A percentile compares a stretch with the other conserved stretches of the same genome.
Evolutionary conservation across 768 basidiomycete species (phyloP).

Genomic region (Baorangia bicolor): DNA sequence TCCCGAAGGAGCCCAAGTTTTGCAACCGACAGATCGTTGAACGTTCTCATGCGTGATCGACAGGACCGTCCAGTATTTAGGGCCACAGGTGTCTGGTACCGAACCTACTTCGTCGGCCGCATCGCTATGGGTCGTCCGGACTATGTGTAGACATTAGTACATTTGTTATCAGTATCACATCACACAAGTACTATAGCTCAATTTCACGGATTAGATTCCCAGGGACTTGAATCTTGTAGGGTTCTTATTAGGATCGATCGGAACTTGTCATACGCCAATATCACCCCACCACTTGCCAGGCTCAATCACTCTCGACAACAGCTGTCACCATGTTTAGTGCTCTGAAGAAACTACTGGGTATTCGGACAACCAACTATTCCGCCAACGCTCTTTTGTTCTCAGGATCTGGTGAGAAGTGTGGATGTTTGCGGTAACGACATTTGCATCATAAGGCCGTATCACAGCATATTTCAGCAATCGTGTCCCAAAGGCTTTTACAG

Average conservation of each 20-base stretch:
- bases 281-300: no score
- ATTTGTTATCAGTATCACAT: no score
- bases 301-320: background rate
- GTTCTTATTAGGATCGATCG: background rate
- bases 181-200: no score
- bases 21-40: background rate
- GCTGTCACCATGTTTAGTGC: constrained; percentile 8
- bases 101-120: background rate
- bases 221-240: background rate
- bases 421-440: background rate
- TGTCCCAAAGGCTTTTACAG: constrained; percentile 19
- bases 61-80: background rate
- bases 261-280: no score
- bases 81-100: background rate
- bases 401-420: constrained; percentile 21
- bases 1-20: background rate
- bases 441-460: background rate
- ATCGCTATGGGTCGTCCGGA: background rate
- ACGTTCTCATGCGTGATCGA: background rate
- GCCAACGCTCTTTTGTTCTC: constrained; percentile 13
- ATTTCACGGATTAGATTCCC: no score
- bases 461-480: constrained; percentile 31
- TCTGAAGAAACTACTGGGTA: constrained; percentile 8
- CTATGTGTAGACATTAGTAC: no score
- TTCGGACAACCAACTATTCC: background rate